A percentile compares a stretch with the other conserved stretches of the same genome.
Evolutionary conservation across 345 rosid species (phyloP).

Genomic region (Linum trigynum): DNA sequence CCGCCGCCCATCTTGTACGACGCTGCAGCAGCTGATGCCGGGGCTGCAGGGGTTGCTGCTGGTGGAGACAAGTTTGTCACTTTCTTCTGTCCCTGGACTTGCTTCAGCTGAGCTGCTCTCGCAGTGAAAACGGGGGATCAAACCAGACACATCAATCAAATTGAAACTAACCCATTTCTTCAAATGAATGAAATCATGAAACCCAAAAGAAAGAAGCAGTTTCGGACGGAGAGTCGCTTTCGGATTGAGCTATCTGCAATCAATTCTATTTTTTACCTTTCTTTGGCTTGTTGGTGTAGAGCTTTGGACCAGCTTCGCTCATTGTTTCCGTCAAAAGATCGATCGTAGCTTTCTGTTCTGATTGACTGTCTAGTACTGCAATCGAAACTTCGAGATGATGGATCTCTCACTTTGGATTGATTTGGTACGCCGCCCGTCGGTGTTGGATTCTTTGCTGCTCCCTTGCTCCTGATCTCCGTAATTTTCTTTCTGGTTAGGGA

Average conservation of each 20-base stretch:
- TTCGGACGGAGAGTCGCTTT: too few relatives aligned
- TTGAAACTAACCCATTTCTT: background rate
- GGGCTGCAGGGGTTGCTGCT: slow-evolving; percentile 10
- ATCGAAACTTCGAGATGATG: too few relatives aligned
- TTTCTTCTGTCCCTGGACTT: slow-evolving; percentile 34
- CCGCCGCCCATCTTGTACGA: slow-evolving; percentile 46
- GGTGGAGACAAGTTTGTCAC: slow-evolving; percentile 25
- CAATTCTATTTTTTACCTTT: slow-evolving; percentile 24
- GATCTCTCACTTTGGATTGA: too few relatives aligned
- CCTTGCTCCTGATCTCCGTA: too few relatives aligned
- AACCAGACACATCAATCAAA: slow-evolving; percentile 13
- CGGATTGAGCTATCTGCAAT: too few relatives aligned
- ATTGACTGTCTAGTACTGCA: too few relatives aligned
- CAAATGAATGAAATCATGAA: slow-evolving; percentile 8
- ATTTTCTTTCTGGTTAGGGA: too few relatives aligned
- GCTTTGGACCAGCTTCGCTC: slow-evolving; percentile 40
- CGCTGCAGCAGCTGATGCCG: slow-evolving; percentile 31
- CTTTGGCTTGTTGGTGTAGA: slow-evolving; percentile 61
- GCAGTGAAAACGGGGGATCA: background rate
- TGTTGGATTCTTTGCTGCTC: too few relatives aligned
- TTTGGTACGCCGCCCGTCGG: too few relatives aligned
- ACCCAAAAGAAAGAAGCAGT: background rate
- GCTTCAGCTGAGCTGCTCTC: slow-evolving; percentile 46
- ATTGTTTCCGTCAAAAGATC: background rate
- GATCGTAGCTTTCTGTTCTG: too few relatives aligned